Base-by-base conservation (phyloP, 192 early-diverging fungal genomes). In the Rhizophlyctis rosea region DNA sequence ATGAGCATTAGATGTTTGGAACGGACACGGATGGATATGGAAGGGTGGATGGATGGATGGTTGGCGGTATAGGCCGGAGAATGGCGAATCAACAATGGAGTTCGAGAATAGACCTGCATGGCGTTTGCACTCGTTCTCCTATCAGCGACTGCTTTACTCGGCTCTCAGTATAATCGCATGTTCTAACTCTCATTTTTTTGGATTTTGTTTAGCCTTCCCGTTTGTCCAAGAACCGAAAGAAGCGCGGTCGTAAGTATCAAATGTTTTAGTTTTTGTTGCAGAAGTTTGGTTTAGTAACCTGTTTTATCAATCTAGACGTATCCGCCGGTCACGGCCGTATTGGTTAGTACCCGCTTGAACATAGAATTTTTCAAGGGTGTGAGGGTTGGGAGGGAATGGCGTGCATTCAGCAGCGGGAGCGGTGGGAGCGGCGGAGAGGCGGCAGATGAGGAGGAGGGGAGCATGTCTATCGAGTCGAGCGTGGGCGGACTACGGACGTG, bases 321-420 rank as follows among this genome's bases (percentile, higher is more conserved):
- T 96, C 94, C 65, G 93, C 93, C 84, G 96, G 96, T 86, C 95
- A 99, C 88, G 96, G 96, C 87, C 93, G 96, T 87, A 86, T 99
- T 76, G 94, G 86, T 77, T 76, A 77, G 77, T 84, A 44, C 50
- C 27, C 18, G 50, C 24, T 52, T 44, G 39, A 44, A 44, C 39
- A 7, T 7, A 13, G 7, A 44, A 18, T 44, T 44, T n/a, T n/a
- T n/a, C n/a, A n/a, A n/a, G n/a, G 39, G 39, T 13, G 18, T 44
- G 39, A 18, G 39, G 9, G 18, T 18, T 18, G 18, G 39, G 39
- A 44, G 9, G 39, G 39, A 18, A 44, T 18, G n/a, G 39, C 39
- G 39, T 13, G 39, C 7, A 44, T 13, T 44, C 9, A 18, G 39
- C 9, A 44, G 18, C 9, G 39, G 18, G 39, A 44, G 39, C 39